Base-by-base conservation (phyloP, 169 alveolate genomes). In the Fabrea salina region DNA sequence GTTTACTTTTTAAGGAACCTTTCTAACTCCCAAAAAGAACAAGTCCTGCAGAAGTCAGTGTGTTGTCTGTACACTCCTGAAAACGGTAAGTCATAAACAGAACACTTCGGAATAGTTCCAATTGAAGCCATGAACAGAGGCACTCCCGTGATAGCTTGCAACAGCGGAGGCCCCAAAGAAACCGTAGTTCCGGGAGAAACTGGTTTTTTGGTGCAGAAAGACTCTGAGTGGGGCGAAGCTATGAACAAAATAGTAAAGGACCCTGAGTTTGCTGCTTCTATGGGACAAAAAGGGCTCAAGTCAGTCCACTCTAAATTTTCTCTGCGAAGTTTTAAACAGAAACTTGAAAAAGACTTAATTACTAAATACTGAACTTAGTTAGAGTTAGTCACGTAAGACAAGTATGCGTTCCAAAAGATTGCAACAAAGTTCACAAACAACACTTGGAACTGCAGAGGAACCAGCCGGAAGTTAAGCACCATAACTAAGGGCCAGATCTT, bases 81-180 rank as follows among this genome's bases (percentile, higher is more conserved):
- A 81, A 93, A 95, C 56, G 74, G 74, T 61, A 61, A n/a, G n/a
- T 25, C 13, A 1, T 61, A 61, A 32, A 35, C 50, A 61, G 99
- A 97, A 71, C 99, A 97, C 83, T 97, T 97, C 77, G 98, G 99
- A 35, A 97, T 97, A 33, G 99, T 97, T 5, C 98, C 98, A 8
- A 89, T 95, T 32, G 98, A 96, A 84, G 93, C 96, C 35, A 96
- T 96, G 98, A 88, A 92, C 58, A 89, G 90, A 75, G 96, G 96
- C 16, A 86, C 93, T 11, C 90, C 94, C 41, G 97, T 95, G 6
- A 85, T 97, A 19, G 99, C 99, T 7, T 89, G 95, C 76, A 93
- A 94, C 58, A 80, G 95, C 44, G 99, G 98, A 11, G 99, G 99
- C 7, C 99, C 98, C 7, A 90, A 82, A 58, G 99, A 97, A 86